These are phyloP conservation scores for Sarocladium brachiariae DNA, from an alignment of 2,329 filamentous ascomycete genomes.

Conservation along the genomic window DNA sequence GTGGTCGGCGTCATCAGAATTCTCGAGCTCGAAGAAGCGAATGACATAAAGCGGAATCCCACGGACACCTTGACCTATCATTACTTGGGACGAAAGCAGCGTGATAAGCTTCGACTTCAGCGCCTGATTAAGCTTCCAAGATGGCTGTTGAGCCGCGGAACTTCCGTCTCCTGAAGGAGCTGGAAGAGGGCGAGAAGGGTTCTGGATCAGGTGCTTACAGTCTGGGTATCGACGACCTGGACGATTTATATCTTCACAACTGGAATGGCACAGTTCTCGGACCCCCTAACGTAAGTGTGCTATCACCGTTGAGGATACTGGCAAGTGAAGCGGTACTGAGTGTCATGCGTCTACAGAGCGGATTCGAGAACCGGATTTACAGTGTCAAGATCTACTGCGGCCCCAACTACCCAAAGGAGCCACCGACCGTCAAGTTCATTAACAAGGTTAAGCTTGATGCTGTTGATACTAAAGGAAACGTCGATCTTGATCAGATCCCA, in stretches of 20 bases:
- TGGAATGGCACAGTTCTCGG: conserved; percentile 98
- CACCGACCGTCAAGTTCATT: conserved; percentile 85
- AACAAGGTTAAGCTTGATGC: conserved; percentile 96
- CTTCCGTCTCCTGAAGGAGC: conserved; percentile 92
- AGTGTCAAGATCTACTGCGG: conserved; percentile 96
- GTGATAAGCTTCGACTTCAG: neutral
- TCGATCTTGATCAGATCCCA: conserved; percentile 76
- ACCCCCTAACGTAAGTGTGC: conserved; percentile 77
- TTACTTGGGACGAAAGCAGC: neutral
- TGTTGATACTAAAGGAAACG: conserved; percentile 77
- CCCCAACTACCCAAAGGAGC: conserved; percentile 77
- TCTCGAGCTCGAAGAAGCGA: neutral
- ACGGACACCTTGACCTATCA: no score
- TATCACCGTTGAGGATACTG: neutral
- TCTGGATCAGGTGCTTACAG: conserved; percentile 94
- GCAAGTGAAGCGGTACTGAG: neutral
- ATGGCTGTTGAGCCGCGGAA: conserved; percentile 74
- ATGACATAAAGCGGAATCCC: no score
- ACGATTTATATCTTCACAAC: conserved; percentile 94
- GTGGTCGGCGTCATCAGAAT: no score
- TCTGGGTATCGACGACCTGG: conserved; percentile 87
- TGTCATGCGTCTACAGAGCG: conserved; percentile 53
- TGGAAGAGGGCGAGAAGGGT: conserved; percentile 98
- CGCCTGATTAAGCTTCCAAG: conserved; percentile 19
- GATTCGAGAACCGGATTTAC: conserved; percentile 98